Evolutionary conservation across 208 protist species (phyloP), one percentile per base, ranked within the genome.

Genomic region (Polymyxa betae): DNA sequence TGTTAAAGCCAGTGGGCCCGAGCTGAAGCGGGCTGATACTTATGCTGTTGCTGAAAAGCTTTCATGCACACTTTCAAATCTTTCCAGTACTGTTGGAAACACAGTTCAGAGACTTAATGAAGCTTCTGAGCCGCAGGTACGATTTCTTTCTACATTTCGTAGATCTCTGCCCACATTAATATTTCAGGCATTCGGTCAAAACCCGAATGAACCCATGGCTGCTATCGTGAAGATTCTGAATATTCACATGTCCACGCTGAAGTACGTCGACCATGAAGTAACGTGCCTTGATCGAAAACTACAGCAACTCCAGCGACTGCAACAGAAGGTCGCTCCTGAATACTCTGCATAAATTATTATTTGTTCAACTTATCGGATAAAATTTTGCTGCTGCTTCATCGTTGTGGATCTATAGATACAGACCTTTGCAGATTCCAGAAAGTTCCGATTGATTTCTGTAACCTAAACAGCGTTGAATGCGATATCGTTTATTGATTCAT

Each of bases 41-140:
- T 82, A 82, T 43, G 40, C 40, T 5, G 35, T 45, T 5, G 72
- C 72, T 43, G 72, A 82, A 43, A 82, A 82, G 35, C n/a, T 82
- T 20, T 82, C 72, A 5, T 82, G 72, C n/a, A n/a, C 5, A 20
- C 35, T 82, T 20, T 82, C 72, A 43, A 82, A 82, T n/a, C 72
- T 82, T 45, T 5, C 72, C 12, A 5, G 35, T 20, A 82, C 35
- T n/a, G 72, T 82, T n/a, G n/a, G 12, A 5, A 43, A 35, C 16
- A 82, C 72, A 5, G 72, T 82, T 20, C 72, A 82, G n/a, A 82
- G 35, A n/a, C 72, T 82, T n/a, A 82, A 82, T 43, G 72, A 82
- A 43, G 5, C 72, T 43, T 5, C 72, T 20, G 72, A 82, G 72
- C n/a, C 72, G 5, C n/a, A 35, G 72, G 40, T 82, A 38, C n/a